Base-by-base conservation (phyloP, 2,329 filamentous ascomycete genomes). In the Aspergillus fumigatiaffinis region DNA sequence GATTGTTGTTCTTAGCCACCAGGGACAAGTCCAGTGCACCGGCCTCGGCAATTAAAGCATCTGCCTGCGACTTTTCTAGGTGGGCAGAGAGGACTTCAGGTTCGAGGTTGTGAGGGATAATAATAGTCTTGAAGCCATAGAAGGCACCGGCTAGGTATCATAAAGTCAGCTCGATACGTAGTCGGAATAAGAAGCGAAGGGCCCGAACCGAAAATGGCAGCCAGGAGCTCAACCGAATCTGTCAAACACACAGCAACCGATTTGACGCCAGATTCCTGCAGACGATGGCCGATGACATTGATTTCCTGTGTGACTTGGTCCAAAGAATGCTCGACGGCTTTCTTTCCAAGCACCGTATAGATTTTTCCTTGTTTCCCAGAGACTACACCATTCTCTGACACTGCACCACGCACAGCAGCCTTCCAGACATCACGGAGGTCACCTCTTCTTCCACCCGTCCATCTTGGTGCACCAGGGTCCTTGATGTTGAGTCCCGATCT, bases 401-500 rank as follows among this genome's bases (percentile, higher is more conserved):
- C 76, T 8, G 83, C 78, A 51, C 90, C 91, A 55, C 80, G 80
- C 9, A 87, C 80, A 46, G 86, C 89, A 68, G 84, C 84, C 61
- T 87, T 85, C 94, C 94, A 99, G 56, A 99, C 81, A 74, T 99
- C 93, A 54, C 93, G 84, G 63, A 99, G 79, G 67, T 99, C 93
- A 48, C 94, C 94, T 73, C 96, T 87, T 55, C 89, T 87, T 51
- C 93, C 93, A 56, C 83, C 80, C 9, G 88, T 83, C 90, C 92
- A 97, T 76, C 91, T 91, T 50, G 90, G 88, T 49, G 88, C 85
- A 47, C 87, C 89, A 0, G 87, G 77, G 54, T 92, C 89, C 77
- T 91, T 93, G 56, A 97, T 89, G 64, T 90, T 91, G 50, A 96
- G 80, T 4, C 92, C 91, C 41, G 82, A 78, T 64, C 88, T 88